Conservation (phyloP, 495 filamentous ascomycete genomes). For the Pyrenula aspistea region DNA sequence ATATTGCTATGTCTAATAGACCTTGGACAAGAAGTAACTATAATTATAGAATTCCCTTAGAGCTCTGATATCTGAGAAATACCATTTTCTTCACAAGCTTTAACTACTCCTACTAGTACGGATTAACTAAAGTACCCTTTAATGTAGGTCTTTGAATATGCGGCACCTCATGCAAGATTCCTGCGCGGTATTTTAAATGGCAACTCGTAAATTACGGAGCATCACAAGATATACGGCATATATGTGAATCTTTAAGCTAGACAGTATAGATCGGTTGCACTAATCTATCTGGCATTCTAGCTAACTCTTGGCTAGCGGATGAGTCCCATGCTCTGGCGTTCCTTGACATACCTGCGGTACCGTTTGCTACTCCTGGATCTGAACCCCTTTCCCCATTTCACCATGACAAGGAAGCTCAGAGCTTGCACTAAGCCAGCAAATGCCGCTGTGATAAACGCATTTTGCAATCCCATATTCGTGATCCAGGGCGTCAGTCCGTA, state of each 20-base stretch:
- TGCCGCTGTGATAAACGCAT: slow-evolving; percentile 50
- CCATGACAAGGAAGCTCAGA: slow-evolving; percentile 40
- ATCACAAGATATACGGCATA: not conserved
- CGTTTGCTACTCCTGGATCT: slow-evolving; percentile 25
- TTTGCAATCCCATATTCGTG: slow-evolving; percentile 44
- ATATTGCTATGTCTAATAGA: too few species aligned
- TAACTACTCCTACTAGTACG: too few species aligned
- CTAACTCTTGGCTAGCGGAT: not conserved
- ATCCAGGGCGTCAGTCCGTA: slow-evolving; percentile 57
- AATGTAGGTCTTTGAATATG: too few species aligned
- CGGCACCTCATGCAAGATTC: too few species aligned
- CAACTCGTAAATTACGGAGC: not conserved
- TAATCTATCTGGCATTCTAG: not conserved
- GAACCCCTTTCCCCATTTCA: slow-evolving; percentile 38
- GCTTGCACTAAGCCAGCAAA: slow-evolving; percentile 46
- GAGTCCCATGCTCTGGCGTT: not conserved
- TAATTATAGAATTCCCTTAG: too few species aligned
- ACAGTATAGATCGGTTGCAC: not conserved
- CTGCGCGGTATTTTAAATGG: too few species aligned
- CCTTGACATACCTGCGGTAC: slow-evolving; percentile 27
- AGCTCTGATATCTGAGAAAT: too few species aligned
- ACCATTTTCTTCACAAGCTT: too few species aligned
- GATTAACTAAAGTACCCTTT: too few species aligned
- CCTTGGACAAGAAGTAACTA: too few species aligned
- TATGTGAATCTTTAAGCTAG: not conserved